Percentiles rank a stretch among this genome's conserved stretches.
Evolutionary conservation across 148 eudicot species (phyloP).

Genomic region (Vaccinium corymbosum): DNA sequence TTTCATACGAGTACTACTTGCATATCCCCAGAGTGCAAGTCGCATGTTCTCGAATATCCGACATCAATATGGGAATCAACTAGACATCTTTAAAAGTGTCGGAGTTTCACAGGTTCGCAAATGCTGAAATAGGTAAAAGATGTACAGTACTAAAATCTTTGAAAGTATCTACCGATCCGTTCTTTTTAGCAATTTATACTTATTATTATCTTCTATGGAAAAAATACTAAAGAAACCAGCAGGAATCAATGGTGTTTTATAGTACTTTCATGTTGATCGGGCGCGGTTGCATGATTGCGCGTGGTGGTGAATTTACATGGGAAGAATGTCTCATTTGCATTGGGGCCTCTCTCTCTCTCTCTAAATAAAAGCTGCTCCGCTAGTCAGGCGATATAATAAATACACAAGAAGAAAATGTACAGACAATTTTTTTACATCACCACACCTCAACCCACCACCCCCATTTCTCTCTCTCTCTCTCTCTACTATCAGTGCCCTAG

Average conservation of each 20-base stretch:
- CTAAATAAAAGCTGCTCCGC: conserved; percentile 19
- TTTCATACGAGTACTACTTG: too few species aligned
- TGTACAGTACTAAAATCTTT: too few species aligned
- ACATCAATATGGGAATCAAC: too few species aligned
- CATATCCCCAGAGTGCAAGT: too few species aligned
- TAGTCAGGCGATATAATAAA: conserved; percentile 21
- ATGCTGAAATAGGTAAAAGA: too few species aligned
- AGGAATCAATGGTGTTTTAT: not conserved
- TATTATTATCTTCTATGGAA: not conserved
- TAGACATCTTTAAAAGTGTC: too few species aligned
- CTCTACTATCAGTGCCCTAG: conserved; percentile 2
- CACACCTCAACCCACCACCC: not conserved
- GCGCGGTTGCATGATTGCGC: not conserved
- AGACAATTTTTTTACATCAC: conserved; percentile 10
- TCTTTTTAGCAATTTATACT: too few species aligned
- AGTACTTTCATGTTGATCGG: not conserved
- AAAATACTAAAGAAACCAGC: not conserved
- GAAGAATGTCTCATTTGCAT: conserved; percentile 16
- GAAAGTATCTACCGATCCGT: not conserved
- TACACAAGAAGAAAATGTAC: not conserved
- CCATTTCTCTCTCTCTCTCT: not conserved
- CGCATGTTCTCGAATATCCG: too few species aligned
- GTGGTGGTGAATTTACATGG: conserved; percentile 6
- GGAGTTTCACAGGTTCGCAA: too few species aligned
- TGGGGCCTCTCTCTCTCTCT: conserved; percentile 21